Base-by-base conservation (phyloP, 192 early-diverging fungal genomes). In the Coemansia sp. region DNA sequence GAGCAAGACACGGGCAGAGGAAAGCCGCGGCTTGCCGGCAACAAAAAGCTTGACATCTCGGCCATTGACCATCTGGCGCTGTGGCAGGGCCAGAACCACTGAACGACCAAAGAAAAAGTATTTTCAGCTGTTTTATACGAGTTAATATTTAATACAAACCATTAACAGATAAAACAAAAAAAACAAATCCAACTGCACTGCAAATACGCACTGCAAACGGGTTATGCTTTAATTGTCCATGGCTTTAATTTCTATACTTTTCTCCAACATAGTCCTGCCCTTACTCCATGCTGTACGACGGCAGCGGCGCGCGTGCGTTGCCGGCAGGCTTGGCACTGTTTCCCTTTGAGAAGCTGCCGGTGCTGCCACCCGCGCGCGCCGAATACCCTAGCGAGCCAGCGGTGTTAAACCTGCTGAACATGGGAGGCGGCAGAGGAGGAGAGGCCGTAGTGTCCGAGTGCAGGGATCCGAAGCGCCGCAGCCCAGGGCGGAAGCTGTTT, bases 31-130 rank as follows among this genome's bases (percentile, higher is more conserved):
- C 49, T 40, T 1, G 67, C 62, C 0, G 72, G 67, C 12, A 75
- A 69, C 67, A 75, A 69, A 44, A 43, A 42, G 26, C 72, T 69
- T 0, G 44, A 60, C 9, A 75, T 72, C 19, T 78, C 76, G 6
- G 71, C 76, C 9, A 32, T 67, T 45, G 23, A 54, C 26, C 71
- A 73, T 23, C 67, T 73, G 37, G 26, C 47, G 23, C 58, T 63
- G 13, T 78, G 76, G 76, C 62, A 62, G 13, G 57, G 57, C 37
- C 32, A 59, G 16, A 37, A 59, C 4, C 57, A 39, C 5, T 53
- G 13, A 59, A 9, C 15, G 16, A 23, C 21, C 52, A 54, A 44
- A 44, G 4, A 44, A 21, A 42, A 15, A 44, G 4, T 44, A 44
- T 44, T 12, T 44, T 1, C 13, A 44, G 43, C 8, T 12, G 43